Evolutionary conservation across 441 rosid species (phyloP), one percentile per base, ranked within the genome.

Genomic region (Dalechampia spathulata): DNA sequence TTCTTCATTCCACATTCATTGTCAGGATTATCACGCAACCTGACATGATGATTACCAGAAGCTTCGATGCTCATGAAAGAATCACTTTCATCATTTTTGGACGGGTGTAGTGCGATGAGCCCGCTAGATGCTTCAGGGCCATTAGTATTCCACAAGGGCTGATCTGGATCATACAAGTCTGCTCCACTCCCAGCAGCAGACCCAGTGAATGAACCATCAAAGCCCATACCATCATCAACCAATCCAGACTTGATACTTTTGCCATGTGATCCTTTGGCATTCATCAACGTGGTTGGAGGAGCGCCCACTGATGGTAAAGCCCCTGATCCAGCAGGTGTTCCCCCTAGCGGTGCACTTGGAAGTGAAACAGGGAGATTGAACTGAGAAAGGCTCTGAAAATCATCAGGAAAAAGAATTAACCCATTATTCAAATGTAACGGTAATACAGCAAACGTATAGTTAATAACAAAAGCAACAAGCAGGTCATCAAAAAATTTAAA

Each of bases 81-180:
- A 57, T 72, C 85, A 50, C 61, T 71, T 64, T 80, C 96, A 70
- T 74, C 86, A 59, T 60, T 64, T 48, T 72, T 81, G 45, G 85
- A 74, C 55, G 90, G 75, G 67, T 65, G 85, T 61, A 69, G 61
- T 7, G 76, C 73, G 65, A 83, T 43, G 38, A 69, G 75, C 38
- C 83, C 62, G 69, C 74, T 66, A 8, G 96, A 76, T 62, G 82
- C 74, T 79, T 83, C 92, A 49, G 80, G 96, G 68, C 75, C 81
- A 75, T 61, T 72, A 60, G 73, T 75, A 73, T 83, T 94, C 99
- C 99, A 94, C 60, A 94, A 66, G 41, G 98, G 99, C 70, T 94
- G 98, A 78, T 94, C 99, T 61, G 99, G 99, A 79, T 94, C 99
- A 68, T 94, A 94, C 49, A 88, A 69, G 74, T 94, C 99, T 37